Base-by-base conservation (phyloP, 2,329 filamentous ascomycete genomes). In the Pseudogymnoascus pannorum region DNA sequence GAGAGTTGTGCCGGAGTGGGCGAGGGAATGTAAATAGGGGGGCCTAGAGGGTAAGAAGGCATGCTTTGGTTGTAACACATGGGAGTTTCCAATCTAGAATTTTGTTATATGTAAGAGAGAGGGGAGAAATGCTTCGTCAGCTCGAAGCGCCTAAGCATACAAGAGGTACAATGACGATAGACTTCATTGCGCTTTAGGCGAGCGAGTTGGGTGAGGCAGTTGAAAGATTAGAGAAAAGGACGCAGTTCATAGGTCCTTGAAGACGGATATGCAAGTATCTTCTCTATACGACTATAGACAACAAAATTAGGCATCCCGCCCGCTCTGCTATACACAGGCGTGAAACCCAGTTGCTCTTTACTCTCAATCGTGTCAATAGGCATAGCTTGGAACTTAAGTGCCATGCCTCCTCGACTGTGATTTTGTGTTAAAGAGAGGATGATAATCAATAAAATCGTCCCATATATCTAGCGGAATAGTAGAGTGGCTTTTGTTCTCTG, bases 1-100 rank as follows among this genome's bases (percentile, higher is more conserved):
- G 72, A 77, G 75, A 63, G 82, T 84, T 4, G 74, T 77, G 18
- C 81, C 80, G 14, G 71, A 74, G 16, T 86, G 83, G 83, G 51
- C 51, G 51, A 35, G 9, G 26, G 51, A 57, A 57, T 12, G 9
- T 35, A 29, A 33, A 4, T 16, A 81, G 72, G 75, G 75, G 35
- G 80, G 78, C n/a, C n/a, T n/a, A n/a, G n/a, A n/a, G n/a, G 24
- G 77, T 79, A 24, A 84, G 84, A 69, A 92, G 87, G 74, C 77
- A 82, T 59, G 90, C 96, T 24, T n/a, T 11, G 4, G 40, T 24
- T 44, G 20, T 24, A 6, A 14, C 12, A 44, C 11, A 24, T 8
- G 24, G 40, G 40, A n/a, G 20, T 1, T 44, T 24, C 20, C 40
- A 44, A 24, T 22, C 6, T 44, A 24, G 20, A 44, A 4, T 42